These are phyloP conservation scores for Arthrobotrys iridis DNA, from an alignment of 2,329 filamentous ascomycete genomes.

Conservation along the genomic window DNA sequence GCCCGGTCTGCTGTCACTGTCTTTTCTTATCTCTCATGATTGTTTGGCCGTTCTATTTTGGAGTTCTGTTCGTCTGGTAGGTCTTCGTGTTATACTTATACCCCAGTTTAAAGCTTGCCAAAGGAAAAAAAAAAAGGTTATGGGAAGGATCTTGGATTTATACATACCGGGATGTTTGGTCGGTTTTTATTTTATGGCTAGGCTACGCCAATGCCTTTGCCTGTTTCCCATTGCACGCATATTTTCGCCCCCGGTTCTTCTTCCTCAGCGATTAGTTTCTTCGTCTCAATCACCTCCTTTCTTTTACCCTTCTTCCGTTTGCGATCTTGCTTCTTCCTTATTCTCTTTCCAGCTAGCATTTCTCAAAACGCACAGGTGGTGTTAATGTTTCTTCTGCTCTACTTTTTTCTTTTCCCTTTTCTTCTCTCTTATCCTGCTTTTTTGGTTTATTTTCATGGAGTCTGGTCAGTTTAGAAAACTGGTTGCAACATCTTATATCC, in stretches of 20 bases:
- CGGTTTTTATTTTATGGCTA: background rate
- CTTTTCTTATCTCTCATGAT: background rate
- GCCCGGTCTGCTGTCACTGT: background rate
- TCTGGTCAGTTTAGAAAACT: constrained; percentile 17
- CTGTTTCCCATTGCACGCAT: background rate
- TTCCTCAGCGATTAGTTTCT: background rate
- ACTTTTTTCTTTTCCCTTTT: background rate
- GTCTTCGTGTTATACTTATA: constrained; percentile 6
- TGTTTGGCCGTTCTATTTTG: background rate
- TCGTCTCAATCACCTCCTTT: background rate
- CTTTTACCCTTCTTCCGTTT: background rate
- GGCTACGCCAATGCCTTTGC: background rate
- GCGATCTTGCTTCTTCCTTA: background rate
- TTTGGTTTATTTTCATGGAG: constrained; percentile 10
- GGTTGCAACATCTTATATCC: constrained; percentile 10
- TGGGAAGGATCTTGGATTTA: background rate
- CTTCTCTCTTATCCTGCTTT: too few relatives aligned
- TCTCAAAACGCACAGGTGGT: constrained; percentile 14
- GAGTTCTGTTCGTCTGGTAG: background rate
- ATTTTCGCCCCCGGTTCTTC: background rate
- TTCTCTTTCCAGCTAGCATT: background rate
- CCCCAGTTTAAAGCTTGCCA: constrained; percentile 2
- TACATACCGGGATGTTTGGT: background rate
- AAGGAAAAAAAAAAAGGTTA: background rate
- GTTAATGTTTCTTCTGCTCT: background rate